phyloP scores from a whole-genome alignment of 2,329 filamentous ascomycete species.

The Amphichorda felina region DNA sequence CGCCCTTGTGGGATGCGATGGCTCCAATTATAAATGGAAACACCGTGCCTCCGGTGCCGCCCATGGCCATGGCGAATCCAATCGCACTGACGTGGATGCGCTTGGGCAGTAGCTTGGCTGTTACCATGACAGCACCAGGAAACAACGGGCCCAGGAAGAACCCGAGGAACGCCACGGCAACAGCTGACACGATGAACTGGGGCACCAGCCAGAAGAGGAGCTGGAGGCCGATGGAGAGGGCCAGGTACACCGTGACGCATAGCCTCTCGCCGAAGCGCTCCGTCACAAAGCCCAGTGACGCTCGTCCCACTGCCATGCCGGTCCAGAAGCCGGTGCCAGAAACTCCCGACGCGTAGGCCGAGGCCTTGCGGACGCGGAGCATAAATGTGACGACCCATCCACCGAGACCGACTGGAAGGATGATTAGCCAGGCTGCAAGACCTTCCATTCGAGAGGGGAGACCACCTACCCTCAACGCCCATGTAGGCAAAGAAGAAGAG shows the following conservation, averaged over 20 bases:
- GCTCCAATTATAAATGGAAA: conserved; percentile 52
- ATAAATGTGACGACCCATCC: conserved; percentile 78
- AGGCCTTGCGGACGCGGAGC: conserved; percentile 55
- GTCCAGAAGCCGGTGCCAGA: conserved; percentile 68
- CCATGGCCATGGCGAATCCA: conserved; percentile 63
- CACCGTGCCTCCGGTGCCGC: conserved; percentile 54
- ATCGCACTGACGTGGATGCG: conserved; percentile 61
- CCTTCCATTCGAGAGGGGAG: too few species aligned
- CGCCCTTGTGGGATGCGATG: conserved; percentile 39
- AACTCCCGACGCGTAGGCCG: conserved; percentile 57
- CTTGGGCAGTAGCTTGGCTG: conserved; percentile 57
- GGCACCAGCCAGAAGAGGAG: conserved; percentile 47
- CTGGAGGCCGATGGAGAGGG: conserved; percentile 46
- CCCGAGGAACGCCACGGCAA: conserved; percentile 57
- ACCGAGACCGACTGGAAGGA: conserved; percentile 43
- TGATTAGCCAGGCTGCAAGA: too few species aligned
- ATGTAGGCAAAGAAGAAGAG: conserved; percentile 64
- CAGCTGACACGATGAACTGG: conserved; percentile 43
- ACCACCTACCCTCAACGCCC: conserved; percentile 48
- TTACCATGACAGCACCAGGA: conserved; percentile 57
- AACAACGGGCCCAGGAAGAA: conserved; percentile 69
- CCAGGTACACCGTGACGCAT: conserved; percentile 48
- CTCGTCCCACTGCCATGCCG: conserved; percentile 59
- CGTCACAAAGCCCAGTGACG: conserved; percentile 59
- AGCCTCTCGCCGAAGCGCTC: conserved; percentile 53